Percentiles rank a stretch among this genome's conserved stretches.
These are phyloP conservation scores for Erythrobasidium yunnanense DNA, from an alignment of 768 basidiomycete species.

Conservation along the genomic window DNA sequence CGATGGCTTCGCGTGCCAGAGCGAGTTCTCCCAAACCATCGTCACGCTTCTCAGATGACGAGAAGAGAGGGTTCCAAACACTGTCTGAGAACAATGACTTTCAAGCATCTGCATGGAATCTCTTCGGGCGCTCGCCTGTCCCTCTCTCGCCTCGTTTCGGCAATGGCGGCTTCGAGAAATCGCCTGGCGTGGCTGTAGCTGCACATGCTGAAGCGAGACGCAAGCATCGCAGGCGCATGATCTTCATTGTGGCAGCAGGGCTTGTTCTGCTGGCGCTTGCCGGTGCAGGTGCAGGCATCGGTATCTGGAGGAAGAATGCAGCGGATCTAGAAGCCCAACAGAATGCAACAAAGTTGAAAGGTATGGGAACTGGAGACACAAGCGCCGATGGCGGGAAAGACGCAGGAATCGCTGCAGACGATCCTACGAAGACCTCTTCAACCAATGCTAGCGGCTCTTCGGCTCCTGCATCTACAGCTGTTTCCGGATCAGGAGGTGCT, in stretches of 20 bases:
- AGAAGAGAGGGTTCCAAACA: slow-evolving; percentile 9
- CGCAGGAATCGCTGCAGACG: too few relatives aligned
- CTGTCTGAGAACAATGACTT: slow-evolving; percentile 6
- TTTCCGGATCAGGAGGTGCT: slow-evolving; percentile 3
- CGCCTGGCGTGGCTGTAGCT: background rate
- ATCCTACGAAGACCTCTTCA: too few relatives aligned
- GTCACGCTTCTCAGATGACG: slow-evolving; percentile 23
- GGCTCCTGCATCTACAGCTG: background rate
- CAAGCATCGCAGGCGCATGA: slow-evolving; percentile 5
- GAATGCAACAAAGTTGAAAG: too few relatives aligned
- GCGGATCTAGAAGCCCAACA: background rate
- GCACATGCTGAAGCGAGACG: background rate
- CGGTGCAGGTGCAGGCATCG: slow-evolving; percentile 18
- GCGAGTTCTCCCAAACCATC: slow-evolving; percentile 2
- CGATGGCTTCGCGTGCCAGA: background rate
- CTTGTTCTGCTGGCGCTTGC: slow-evolving; percentile 4
- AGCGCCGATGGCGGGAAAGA: too few relatives aligned
- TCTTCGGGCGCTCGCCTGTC: slow-evolving; percentile 19
- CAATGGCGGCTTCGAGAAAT: background rate
- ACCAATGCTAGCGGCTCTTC: background rate
- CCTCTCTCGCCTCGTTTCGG: background rate
- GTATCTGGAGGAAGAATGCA: slow-evolving; percentile 6
- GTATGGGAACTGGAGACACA: too few relatives aligned
- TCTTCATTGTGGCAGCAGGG: background rate
- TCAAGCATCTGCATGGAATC: slow-evolving; percentile 17